phyloP scores from a whole-genome alignment of 768 basidiomycete genomes.

The Leccinum incarnatum region DNA sequence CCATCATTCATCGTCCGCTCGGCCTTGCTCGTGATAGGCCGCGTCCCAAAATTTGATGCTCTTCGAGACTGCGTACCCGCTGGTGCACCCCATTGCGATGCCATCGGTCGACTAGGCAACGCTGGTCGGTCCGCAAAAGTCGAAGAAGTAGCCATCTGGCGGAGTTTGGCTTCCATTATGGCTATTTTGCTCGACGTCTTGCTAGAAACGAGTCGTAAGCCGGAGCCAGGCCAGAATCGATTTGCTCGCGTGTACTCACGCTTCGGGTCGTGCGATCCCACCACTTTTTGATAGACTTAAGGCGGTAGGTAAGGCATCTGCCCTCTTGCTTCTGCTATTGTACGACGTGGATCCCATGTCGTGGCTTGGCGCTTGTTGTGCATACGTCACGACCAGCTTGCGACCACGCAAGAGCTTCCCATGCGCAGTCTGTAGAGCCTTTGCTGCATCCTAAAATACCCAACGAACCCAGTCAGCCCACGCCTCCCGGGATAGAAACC shows the following conservation, averaged over 20 bases:
- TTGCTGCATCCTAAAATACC: slow-evolving; percentile 75
- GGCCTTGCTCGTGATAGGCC: not conserved
- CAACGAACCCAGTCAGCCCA: slow-evolving; percentile 23
- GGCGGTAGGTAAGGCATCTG: slow-evolving; percentile 76
- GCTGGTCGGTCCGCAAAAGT: slow-evolving; percentile 19
- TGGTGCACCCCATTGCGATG: not conserved
- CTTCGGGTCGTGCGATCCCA: slow-evolving; percentile 44
- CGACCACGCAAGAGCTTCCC: slow-evolving; percentile 83
- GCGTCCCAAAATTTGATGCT: not conserved
- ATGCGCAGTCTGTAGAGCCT: slow-evolving; percentile 69
- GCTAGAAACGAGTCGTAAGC: slow-evolving; percentile 13
- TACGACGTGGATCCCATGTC: slow-evolving; percentile 29
- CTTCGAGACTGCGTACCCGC: slow-evolving; percentile 3
- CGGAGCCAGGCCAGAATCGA: slow-evolving; percentile 2
- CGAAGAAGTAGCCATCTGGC: slow-evolving; percentile 57
- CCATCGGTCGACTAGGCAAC: slow-evolving; percentile 23
- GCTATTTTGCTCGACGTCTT: slow-evolving; percentile 91
- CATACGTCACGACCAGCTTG: slow-evolving; percentile 87
- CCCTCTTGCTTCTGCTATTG: slow-evolving; percentile 39
- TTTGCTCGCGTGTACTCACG: slow-evolving; percentile 33
- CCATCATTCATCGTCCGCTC: slow-evolving; percentile 3
- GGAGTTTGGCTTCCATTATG: slow-evolving; percentile 92
- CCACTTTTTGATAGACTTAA: slow-evolving; percentile 83
- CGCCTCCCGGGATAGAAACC: slow-evolving; percentile 4
- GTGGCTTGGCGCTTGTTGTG: slow-evolving; percentile 71